These are phyloP conservation scores for Sporothrix dimorphospora DNA, from an alignment of 2,329 filamentous ascomycete species.

Conservation along the genomic window DNA sequence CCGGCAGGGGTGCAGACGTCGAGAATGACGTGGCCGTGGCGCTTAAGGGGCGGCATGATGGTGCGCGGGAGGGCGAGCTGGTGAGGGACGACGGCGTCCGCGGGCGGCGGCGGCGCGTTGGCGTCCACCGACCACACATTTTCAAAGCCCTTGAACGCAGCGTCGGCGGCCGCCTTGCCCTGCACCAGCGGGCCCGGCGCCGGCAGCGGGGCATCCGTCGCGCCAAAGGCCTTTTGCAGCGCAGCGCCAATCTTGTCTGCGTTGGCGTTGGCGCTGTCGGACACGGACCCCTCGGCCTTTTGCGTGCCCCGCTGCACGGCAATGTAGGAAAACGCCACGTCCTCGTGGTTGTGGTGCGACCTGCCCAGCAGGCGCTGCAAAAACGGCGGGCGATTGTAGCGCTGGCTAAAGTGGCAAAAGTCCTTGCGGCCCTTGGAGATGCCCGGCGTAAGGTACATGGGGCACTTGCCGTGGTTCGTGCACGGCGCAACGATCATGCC, in stretches of 20 bases:
- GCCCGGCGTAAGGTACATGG: slow-evolving; percentile 80
- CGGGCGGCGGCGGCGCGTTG: slow-evolving; percentile 50
- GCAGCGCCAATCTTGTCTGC: slow-evolving; percentile 43
- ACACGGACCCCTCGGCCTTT: background rate
- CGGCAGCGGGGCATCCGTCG: background rate
- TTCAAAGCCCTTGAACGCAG: slow-evolving; percentile 57
- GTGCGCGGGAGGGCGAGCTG: slow-evolving; percentile 75
- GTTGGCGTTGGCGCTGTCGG: background rate
- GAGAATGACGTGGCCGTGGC: slow-evolving; percentile 82
- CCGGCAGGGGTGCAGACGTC: slow-evolving; percentile 89
- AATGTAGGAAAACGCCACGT: slow-evolving; percentile 88
- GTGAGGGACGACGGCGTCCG: slow-evolving; percentile 44
- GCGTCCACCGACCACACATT: background rate
- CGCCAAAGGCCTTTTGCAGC: background rate
- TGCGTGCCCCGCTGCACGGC: slow-evolving; percentile 73
- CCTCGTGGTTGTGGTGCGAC: slow-evolving; percentile 78
- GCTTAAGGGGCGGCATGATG: slow-evolving; percentile 81
- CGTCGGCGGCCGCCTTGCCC: slow-evolving; percentile 60
- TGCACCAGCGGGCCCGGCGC: slow-evolving; percentile 42
- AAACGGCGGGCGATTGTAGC: slow-evolving; percentile 82
- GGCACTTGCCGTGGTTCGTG: slow-evolving; percentile 85
- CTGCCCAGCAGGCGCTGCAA: slow-evolving; percentile 75
- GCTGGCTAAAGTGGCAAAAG: slow-evolving; percentile 87
- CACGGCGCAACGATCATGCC: slow-evolving; percentile 75
- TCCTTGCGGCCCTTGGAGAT: slow-evolving; percentile 77